Base-by-base conservation (phyloP, 108 stramenopile species). In the Cylindrotheca closterium region DNA sequence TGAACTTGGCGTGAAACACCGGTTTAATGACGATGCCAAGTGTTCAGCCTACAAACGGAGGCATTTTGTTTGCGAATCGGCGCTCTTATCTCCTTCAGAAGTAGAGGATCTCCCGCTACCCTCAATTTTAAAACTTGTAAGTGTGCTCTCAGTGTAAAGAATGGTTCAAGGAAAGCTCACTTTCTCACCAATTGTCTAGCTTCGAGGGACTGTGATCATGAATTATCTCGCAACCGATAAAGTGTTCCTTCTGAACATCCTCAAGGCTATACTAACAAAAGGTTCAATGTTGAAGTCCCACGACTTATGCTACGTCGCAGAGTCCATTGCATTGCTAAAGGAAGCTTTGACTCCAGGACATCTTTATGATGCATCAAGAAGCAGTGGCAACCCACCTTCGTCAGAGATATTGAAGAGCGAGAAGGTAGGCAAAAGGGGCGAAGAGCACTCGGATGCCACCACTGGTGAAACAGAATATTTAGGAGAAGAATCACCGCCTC, bases 1-100 rank as follows among this genome's bases (percentile, higher is more conserved):
- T 23, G 55, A 73, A 3, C 49, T 84, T 46, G 83, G 83, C 2
- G 77, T 71, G 1, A 71, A 54, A 24, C 68, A 70, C 47, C 18
- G 19, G 2, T n/a, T 31, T 3, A 21, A 53, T 27, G 63, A 49
- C 8, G 46, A 59, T 5, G 65, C 68, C 3, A 51, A 26, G 21
- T n/a, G 50, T 2, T 23, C 50, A 10, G 68, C 73, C 10, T 58
- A 78, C 55, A 68, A 74, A 22, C 56, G 62, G 25, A 55, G 78
- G 25, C 73, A 68, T 8, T 61, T 84, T 7, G 71, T 69, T n/a
- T 31, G 60, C 8, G 26, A 18, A 4, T 18, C 18, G 2, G 52
- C 55, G 3, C 33, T 81, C 3, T 49, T 73, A 23, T 55, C 70
- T 32, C 8, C 22, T 22, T 25, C 47, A 30, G 46, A 56, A 71